Base-by-base conservation (phyloP, 208 protist species). In the Trypanosomatidae sp. region DNA sequence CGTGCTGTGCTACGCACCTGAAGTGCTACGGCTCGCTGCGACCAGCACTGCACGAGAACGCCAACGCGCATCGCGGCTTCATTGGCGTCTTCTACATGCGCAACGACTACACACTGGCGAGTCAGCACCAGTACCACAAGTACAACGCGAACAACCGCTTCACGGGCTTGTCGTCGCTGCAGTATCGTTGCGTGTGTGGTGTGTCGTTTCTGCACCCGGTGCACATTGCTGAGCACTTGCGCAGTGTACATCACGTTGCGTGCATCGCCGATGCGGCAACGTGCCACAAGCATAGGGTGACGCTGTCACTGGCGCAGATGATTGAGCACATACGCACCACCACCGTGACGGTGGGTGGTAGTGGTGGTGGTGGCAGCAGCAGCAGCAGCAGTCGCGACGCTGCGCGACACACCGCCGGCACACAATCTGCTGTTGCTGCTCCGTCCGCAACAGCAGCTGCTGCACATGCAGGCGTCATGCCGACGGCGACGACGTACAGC, bases 151-250 rank as follows among this genome's bases (percentile, higher is more conserved):
- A 43, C 6, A 81, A 63, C 44, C 38, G 27, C 15, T 81, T 59
- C 53, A 81, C 66, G 1, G 55, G 66, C 0, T 53, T 82, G 49
- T 51, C 55, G 13, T 55, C 55, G 20, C 42, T 58, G 18, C 73
- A 89, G 50, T 89, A 78, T 53, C 55, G 56, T 25, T 89, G 80
- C 38, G 58, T 72, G 1, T 89, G 80, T 48, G 66, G 68, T 21
- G 40, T 79, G 13, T 56, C 58, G 0, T 89, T 83, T 59, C 28
- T 80, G 1, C 54, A 61, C 20, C 49, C 61, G 10, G 48, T 81
- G 7, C 48, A 75, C 27, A 48, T 89, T 25, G 80, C 72, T 7
- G 45, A 70, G 18, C 80, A 89, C 55, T 40, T 89, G 18, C 56
- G 56, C 28, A 20, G 47, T 6, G 65, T 72, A 2, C 80, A 89